Conservation (phyloP, 1,139 yeast genomes). For the Zygosaccharomyces pseudobailii region DNA sequence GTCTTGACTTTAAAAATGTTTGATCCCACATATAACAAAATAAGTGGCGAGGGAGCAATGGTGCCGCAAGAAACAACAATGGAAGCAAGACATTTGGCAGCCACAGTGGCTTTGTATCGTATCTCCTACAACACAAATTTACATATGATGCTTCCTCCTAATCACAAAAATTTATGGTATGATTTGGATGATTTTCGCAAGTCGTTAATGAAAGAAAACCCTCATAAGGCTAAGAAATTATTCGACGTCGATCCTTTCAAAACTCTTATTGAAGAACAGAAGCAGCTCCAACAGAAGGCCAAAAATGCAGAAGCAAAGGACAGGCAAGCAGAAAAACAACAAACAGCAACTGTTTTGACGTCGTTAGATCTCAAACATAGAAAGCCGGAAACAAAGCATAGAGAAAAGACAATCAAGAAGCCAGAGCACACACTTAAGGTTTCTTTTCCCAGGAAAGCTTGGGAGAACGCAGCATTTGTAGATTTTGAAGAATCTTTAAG, state of each 20-base stretch:
- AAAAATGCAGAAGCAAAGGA: conserved; percentile 43
- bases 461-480: conserved; percentile 58
- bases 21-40: conserved; percentile 49
- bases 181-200: conserved; percentile 59
- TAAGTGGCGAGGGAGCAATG: conserved; percentile 37
- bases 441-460: conserved; percentile 53
- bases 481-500: conserved; percentile 40
- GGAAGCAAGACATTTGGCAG: conserved; percentile 87
- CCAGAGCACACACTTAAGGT: conserved; percentile 12
- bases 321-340: conserved; percentile 34
- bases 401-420: conserved; percentile 5
- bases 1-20: conserved; percentile 52
- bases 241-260: conserved; percentile 72
- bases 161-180: conserved; percentile 75
- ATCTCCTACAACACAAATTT: conserved; percentile 76
- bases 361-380: conserved; percentile 14
- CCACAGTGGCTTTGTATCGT: conserved; percentile 80
- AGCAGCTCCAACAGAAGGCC: conserved; percentile 38
- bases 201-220: conserved; percentile 42
- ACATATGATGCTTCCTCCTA: conserved; percentile 81
- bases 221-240: conserved; percentile 43
- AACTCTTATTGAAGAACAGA: conserved; percentile 53
- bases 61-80: conserved; percentile 72
- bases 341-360: conserved; percentile 34
- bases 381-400: conserved; percentile 6